Conservation (phyloP, 2,329 filamentous ascomycete species). For the Nemania sp. region DNA sequence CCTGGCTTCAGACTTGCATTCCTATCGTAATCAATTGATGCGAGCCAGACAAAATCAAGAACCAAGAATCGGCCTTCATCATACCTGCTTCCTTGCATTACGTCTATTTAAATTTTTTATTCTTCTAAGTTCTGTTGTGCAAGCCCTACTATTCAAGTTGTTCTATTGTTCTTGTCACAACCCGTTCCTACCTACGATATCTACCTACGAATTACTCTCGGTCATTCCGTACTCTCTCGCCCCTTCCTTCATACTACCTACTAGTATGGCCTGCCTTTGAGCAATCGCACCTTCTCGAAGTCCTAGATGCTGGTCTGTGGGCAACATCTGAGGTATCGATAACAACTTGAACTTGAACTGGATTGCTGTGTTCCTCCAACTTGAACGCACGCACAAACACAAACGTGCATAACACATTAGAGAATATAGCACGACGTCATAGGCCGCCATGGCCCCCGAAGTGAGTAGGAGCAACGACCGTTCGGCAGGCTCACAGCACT, state of each 20-base stretch:
- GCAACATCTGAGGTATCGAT: constrained; percentile 8
- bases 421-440: constrained; percentile 34
- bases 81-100: constrained; percentile 3
- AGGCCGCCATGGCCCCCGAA: constrained; percentile 35
- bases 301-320: constrained; percentile 10
- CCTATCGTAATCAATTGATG: constrained; percentile 18
- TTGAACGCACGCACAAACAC: too few species aligned
- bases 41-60: neutral
- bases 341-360: constrained; percentile 3
- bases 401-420: constrained; percentile 10
- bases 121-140: neutral
- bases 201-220: neutral
- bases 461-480: constrained; percentile 36
- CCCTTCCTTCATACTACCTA: neutral
- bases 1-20: constrained; percentile 9
- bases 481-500: constrained; percentile 35
- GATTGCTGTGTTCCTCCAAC: constrained; percentile 1
- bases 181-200: neutral
- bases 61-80: too few species aligned
- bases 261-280: neutral
- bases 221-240: neutral
- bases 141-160: neutral
- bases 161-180: neutral
- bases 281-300: too few species aligned
- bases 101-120: neutral